Conservation (phyloP, 768 basidiomycete species). For the Suillus brevipes region DNA sequence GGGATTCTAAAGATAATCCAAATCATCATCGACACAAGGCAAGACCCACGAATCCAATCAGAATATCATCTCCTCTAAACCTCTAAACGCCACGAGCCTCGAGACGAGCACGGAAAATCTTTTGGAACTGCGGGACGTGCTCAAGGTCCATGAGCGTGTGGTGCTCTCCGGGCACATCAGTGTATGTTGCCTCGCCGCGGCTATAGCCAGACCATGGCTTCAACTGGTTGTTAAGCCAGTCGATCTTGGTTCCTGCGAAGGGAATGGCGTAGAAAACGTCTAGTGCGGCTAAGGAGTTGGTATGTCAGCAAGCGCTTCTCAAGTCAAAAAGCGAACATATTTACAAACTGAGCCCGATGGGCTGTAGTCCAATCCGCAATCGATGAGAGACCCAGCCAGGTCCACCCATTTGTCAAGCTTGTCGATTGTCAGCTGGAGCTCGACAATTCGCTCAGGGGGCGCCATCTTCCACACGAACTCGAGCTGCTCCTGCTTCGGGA, state of each 20-base stretch:
- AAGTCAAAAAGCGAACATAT: conserved; percentile 7
- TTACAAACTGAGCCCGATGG: conserved; percentile 27
- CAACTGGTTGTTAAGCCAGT: conserved; percentile 32
- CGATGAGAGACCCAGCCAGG: conserved; percentile 29
- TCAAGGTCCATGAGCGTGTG: conserved; percentile 34
- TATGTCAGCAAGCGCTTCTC: not conserved
- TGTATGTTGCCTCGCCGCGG: conserved; percentile 23
- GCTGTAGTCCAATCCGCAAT: conserved; percentile 29
- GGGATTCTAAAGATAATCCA: not conserved
- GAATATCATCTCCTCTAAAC: not conserved
- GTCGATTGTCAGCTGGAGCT: conserved; percentile 29
- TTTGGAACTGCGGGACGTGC: conserved; percentile 30
- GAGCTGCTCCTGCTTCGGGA: conserved; percentile 26
- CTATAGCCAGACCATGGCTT: conserved; percentile 26
- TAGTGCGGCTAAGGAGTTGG: conserved; percentile 15
- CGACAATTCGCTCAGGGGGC: conserved; percentile 28
- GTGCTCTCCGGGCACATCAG: conserved; percentile 30
- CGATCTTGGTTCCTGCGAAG: conserved; percentile 26
- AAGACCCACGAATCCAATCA: not conserved
- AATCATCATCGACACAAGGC: not conserved
- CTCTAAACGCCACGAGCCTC: conserved; percentile 25
- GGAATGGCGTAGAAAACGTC: conserved; percentile 32
- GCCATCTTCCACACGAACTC: conserved; percentile 27
- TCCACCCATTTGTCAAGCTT: conserved; percentile 30
- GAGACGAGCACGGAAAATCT: conserved; percentile 28